Base-by-base conservation (phyloP, 2,329 filamentous ascomycete species). In the Penicillium sp. region DNA sequence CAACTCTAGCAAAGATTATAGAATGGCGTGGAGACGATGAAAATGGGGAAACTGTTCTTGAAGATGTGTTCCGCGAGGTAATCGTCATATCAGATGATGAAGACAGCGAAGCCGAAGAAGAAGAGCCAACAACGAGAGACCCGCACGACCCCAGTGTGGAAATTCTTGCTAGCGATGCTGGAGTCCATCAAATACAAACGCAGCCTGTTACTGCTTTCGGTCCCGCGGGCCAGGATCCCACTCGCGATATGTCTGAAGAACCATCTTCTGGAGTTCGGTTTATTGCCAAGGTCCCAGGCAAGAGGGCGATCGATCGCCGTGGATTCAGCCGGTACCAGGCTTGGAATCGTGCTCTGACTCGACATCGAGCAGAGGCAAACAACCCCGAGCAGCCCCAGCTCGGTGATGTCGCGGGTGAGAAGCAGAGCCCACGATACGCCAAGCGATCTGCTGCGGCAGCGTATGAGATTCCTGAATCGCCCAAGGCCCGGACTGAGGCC, bases 21-120 rank as follows among this genome's bases (percentile, higher is more conserved):
- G 71, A 77, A 55, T 82, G 79, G 79, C 70, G 77, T 41, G 78
- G 77, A 31, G 75, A 80, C 55, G 69, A 74, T 51, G 72, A 75
- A 44, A 70, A 57, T 62, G 72, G 55, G 54, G 65, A 65, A 34
- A 65, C 66, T 29, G 74, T 75, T 35, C 64, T 80, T 14, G 76
- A 80, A 53, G 76, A 80, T 48, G 74, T 78, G 18, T 76, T 81
- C 36, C 73, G 75, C 33, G 78, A 82, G 57, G 74, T 79, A 41
- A 79, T 82, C 49, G 72, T 80, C 36, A 74, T 81, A 38, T 76
- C 77, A 36, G 76, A 79, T 52, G 76, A 79, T 48, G 75, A 79
- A 36, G 73, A 76, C 29, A 65, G 65, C 35, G 65, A 68, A 29
- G 57, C 57, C 16, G 66, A 67, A 37, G 59, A 67, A 34, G 65